phyloP scores from a whole-genome alignment of 1,139 yeast species.

The Cylindricascospora bacillispora region DNA sequence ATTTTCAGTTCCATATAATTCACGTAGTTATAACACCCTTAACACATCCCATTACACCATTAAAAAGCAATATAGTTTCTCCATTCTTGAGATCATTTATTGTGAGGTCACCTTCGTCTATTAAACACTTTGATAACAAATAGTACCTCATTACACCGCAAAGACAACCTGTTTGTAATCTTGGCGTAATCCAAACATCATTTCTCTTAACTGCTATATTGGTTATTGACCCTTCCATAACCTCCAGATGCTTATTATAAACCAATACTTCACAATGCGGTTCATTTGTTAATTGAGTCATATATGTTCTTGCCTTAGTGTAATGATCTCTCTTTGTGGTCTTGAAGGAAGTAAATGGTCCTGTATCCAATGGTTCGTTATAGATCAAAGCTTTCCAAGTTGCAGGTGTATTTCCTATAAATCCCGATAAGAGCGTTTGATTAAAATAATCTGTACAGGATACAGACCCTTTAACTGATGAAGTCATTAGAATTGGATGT shows the following conservation, averaged over 20 bases:
- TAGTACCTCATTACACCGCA: constrained; percentile 73
- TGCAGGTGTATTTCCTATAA: constrained; percentile 20
- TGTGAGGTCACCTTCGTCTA: constrained; percentile 43
- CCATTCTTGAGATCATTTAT: constrained; percentile 41
- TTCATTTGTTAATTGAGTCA: constrained; percentile 28
- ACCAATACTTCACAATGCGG: constrained; percentile 56
- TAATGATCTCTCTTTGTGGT: constrained; percentile 66
- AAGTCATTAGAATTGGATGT: no score
- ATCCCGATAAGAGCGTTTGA: constrained; percentile 15
- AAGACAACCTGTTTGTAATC: constrained; percentile 62
- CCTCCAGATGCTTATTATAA: constrained; percentile 42
- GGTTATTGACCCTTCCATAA: constrained; percentile 80
- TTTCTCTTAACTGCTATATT: constrained; percentile 50
- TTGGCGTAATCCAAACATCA: constrained; percentile 66
- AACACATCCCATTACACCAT: constrained; percentile 74
- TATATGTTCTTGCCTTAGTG: constrained; percentile 43
- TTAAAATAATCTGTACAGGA: constrained; percentile 9
- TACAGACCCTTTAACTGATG: no score
- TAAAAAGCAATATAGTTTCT: constrained; percentile 57
- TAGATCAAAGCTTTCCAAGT: constrained; percentile 56
- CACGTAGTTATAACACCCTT: constrained; percentile 36
- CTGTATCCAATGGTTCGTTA: constrained; percentile 36
- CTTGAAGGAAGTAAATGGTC: constrained; percentile 81
- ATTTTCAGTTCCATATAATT: no score
- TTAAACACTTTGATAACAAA: constrained; percentile 40